Percentiles rank a stretch among this genome's conserved stretches.
These are phyloP conservation scores for Alternaria triticina DNA, from an alignment of 2,329 filamentous ascomycete species.

Conservation along the genomic window DNA sequence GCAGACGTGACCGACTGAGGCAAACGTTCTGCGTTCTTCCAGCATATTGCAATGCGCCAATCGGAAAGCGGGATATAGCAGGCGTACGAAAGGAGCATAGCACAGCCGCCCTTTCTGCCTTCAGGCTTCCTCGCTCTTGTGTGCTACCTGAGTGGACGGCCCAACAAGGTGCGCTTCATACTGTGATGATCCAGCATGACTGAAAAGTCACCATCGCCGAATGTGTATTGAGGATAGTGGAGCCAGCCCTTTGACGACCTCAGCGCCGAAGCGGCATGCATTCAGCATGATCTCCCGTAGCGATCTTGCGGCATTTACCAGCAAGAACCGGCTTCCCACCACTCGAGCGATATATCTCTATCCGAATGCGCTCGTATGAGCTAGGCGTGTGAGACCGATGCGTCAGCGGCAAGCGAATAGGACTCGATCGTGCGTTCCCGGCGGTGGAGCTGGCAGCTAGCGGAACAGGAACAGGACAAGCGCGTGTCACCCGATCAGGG, in stretches of 20 bases:
- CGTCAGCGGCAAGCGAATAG: not conserved
- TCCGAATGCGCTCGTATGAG: not conserved
- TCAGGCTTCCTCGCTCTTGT: not conserved
- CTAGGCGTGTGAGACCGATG: not conserved
- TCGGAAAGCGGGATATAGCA: not conserved
- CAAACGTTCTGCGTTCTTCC: not conserved
- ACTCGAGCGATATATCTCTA: not conserved
- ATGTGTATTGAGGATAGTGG: not conserved
- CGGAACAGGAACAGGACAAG: not conserved
- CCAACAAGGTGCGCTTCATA: conserved; percentile 1
- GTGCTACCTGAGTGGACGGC: not conserved
- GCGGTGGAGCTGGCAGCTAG: not conserved
- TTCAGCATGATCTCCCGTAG: not conserved
- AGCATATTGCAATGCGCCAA: not conserved
- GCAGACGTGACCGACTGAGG: not conserved
- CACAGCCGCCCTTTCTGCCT: not conserved
- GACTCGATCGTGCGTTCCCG: not conserved
- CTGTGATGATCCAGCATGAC: not conserved
- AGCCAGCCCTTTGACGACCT: not conserved
- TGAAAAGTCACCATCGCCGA: not conserved
- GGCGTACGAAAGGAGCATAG: not conserved
- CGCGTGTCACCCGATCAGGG: not conserved
- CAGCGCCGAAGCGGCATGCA: not conserved
- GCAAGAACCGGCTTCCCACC: not conserved
- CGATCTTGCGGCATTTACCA: not conserved